phyloP scores from a whole-genome alignment of 176 grass and related monocot species.

The Carex littledalei region DNA sequence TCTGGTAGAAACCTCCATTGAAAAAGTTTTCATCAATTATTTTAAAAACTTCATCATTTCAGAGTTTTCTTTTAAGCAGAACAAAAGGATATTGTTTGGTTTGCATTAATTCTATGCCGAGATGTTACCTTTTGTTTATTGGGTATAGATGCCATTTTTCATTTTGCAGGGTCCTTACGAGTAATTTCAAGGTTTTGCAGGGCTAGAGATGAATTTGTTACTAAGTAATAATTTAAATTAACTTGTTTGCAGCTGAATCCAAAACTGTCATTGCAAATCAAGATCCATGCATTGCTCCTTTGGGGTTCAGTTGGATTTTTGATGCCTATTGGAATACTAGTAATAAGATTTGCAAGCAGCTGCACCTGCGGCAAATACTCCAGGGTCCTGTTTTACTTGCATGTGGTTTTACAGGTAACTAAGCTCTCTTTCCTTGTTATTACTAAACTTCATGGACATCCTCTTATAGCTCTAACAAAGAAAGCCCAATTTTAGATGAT shows the following conservation, averaged over 20 bases:
- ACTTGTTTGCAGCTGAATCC: slow-evolving; percentile 42
- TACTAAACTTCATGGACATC: neutral
- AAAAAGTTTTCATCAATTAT: neutral
- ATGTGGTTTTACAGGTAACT: slow-evolving; percentile 71
- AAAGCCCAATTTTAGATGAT: neutral
- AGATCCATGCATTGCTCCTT: slow-evolving; percentile 79
- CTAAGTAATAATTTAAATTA: neutral
- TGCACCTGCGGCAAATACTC: slow-evolving; percentile 30
- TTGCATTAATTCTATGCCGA: neutral
- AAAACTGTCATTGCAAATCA: slow-evolving; percentile 62
- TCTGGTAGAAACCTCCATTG: neutral
- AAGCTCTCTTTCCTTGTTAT: neutral
- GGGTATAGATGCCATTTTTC: neutral
- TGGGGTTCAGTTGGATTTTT: slow-evolving; percentile 84
- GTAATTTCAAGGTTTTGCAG: neutral
- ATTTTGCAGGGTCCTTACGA: neutral
- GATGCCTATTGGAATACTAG: slow-evolving; percentile 86
- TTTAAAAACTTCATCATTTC: neutral
- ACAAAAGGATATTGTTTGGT: neutral
- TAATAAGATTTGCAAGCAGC: slow-evolving; percentile 62
- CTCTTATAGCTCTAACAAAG: neutral
- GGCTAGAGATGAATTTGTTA: neutral
- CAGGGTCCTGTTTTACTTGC: slow-evolving; percentile 66
- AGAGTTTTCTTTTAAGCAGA: neutral
- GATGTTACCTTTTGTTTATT: neutral